Percentiles rank a stretch among this genome's conserved stretches.
Conservation (phyloP, 352 stramenopile species). For the Phytopythium sindhum region DNA sequence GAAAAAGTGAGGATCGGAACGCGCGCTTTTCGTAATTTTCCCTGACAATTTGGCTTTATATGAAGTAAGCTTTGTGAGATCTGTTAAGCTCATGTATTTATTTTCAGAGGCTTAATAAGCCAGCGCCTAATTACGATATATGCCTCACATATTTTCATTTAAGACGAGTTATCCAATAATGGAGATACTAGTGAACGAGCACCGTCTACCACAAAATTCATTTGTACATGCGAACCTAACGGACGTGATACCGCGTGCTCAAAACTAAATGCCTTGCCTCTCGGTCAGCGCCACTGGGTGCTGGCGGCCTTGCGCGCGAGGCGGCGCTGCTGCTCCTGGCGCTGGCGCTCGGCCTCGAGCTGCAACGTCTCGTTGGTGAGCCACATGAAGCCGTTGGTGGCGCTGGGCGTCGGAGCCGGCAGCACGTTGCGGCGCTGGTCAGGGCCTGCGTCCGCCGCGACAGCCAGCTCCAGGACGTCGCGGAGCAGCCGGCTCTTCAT, state of each 20-base stretch:
- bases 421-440: conserved; percentile 38
- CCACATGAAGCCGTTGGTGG: conserved; percentile 67
- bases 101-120: too few species aligned
- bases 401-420: conserved; percentile 39
- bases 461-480: conserved; percentile 65
- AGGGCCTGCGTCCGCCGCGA: conserved; percentile 40
- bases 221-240: background rate
- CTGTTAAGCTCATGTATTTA: too few species aligned
- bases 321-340: conserved; percentile 43
- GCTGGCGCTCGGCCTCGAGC: conserved; percentile 47
- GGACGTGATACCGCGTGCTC: background rate
- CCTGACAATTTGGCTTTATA: too few species aligned
- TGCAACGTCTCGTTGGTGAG: conserved; percentile 62
- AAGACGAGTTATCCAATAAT: background rate
- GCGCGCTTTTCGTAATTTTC: too few species aligned
- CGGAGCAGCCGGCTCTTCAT: conserved; percentile 76
- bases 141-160: too few species aligned
- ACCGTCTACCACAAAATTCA: background rate
- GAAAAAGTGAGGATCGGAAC: background rate
- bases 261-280: background rate
- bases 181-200: background rate
- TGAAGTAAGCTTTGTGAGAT: too few species aligned
- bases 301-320: conserved; percentile 37
- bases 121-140: too few species aligned
- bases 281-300: conserved; percentile 25